A percentile compares a stretch with the other conserved stretches of the same genome.
Evolutionary conservation across 2,329 filamentous ascomycete genomes (phyloP).

Genomic region (Alternaria gansuensis): DNA sequence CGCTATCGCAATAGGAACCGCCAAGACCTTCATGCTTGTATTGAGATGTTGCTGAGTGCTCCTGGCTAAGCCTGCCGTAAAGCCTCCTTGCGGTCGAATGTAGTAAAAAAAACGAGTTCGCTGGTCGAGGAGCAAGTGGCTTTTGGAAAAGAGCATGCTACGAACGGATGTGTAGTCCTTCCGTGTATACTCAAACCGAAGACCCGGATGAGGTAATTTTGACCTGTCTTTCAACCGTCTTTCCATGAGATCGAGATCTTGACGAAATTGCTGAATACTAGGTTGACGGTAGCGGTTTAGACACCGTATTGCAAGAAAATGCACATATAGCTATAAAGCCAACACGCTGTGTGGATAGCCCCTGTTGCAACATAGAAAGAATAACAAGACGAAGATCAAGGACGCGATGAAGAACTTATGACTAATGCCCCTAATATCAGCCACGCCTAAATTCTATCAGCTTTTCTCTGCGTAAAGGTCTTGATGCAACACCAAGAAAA

Average conservation of each 20-base stretch:
- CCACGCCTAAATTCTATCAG: slow-evolving; percentile 58
- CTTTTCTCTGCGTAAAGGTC: background rate
- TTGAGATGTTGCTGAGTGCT: slow-evolving; percentile 28
- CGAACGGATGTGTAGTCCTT: slow-evolving; percentile 64
- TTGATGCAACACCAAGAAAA: background rate
- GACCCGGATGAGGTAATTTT: slow-evolving; percentile 66
- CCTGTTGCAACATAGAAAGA: slow-evolving; percentile 69
- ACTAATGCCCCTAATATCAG: slow-evolving; percentile 63
- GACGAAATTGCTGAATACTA: slow-evolving; percentile 34
- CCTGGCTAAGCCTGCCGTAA: slow-evolving; percentile 57
- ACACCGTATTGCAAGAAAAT: slow-evolving; percentile 63
- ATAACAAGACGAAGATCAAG: slow-evolving; percentile 65
- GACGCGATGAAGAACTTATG: slow-evolving; percentile 69
- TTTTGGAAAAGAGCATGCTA: slow-evolving; percentile 61
- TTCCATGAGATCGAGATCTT: slow-evolving; percentile 37
- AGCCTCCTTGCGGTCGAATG: slow-evolving; percentile 59
- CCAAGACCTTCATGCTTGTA: slow-evolving; percentile 61
- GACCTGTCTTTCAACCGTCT: slow-evolving; percentile 61
- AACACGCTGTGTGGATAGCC: slow-evolving; percentile 61
- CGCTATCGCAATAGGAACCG: slow-evolving; percentile 67
- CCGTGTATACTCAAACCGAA: slow-evolving; percentile 55
- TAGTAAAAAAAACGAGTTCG: slow-evolving; percentile 62
- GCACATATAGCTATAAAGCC: slow-evolving; percentile 57
- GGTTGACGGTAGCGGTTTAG: slow-evolving; percentile 55
- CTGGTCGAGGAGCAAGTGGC: slow-evolving; percentile 2